Evolutionary conservation across 2,329 filamentous ascomycete genomes (phyloP).

Genomic region (Clarireedia paspali): DNA sequence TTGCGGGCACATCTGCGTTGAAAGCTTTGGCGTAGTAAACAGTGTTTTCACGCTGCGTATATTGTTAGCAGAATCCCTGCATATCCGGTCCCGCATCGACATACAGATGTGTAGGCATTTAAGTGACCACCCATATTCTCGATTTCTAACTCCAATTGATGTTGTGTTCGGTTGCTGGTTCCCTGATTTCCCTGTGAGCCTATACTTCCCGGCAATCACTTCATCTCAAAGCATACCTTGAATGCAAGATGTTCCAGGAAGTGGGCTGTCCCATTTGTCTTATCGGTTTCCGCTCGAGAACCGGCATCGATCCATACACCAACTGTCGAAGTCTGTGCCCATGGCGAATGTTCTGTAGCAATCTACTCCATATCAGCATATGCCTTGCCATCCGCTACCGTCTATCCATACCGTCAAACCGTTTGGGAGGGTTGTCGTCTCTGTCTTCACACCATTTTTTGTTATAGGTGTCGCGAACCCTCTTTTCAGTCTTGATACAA

Average conservation of each 20-base stretch:
- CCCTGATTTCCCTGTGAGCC: constrained; percentile 48
- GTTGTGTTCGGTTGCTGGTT: constrained; percentile 87
- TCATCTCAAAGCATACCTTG: constrained; percentile 59
- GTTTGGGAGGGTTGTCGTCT: constrained; percentile 95
- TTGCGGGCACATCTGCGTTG: constrained; percentile 93
- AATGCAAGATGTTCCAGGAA: constrained; percentile 99
- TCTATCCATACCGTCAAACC: constrained; percentile 71
- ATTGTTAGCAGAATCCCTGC: constrained; percentile 13
- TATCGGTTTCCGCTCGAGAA: constrained; percentile 93
- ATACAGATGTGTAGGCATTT: constrained; percentile 98
- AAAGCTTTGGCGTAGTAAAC: constrained; percentile 99
- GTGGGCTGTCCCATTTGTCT: constrained; percentile 98
- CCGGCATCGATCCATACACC: constrained; percentile 99
- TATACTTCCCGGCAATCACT: background rate
- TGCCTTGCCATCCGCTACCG: background rate
- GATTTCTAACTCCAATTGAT: constrained; percentile 98
- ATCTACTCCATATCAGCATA: constrained; percentile 53
- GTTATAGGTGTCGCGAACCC: constrained; percentile 82
- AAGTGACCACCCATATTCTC: constrained; percentile 99
- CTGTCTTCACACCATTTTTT: constrained; percentile 66
- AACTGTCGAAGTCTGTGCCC: constrained; percentile 95
- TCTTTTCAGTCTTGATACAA: constrained; percentile 70
- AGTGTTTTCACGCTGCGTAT: constrained; percentile 82
- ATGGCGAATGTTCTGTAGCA: constrained; percentile 95
- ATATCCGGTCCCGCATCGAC: constrained; percentile 31